These are phyloP conservation scores for Coemansia sp. DNA, from an alignment of 192 early-diverging fungal species.

Conservation along the genomic window DNA sequence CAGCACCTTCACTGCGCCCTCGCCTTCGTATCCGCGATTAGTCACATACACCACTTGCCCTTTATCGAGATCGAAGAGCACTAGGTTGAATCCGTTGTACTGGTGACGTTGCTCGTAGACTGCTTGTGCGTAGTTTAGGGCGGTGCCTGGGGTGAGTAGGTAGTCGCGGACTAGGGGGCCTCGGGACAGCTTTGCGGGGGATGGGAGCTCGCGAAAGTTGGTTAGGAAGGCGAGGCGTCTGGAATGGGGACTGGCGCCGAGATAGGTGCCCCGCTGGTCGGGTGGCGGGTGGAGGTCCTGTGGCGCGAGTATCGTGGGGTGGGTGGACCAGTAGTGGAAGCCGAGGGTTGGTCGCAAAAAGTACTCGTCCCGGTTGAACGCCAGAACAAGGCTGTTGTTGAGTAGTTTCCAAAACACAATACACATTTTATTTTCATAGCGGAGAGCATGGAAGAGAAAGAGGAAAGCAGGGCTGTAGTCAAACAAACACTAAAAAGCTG, in stretches of 20 bases:
- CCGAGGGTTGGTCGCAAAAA: constrained; percentile 33
- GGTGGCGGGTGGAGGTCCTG: constrained; percentile 26
- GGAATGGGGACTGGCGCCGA: constrained; percentile 26
- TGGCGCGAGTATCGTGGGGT: constrained; percentile 34
- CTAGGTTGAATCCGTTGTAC: constrained; percentile 50
- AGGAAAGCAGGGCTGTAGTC: too few species aligned
- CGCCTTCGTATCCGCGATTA: constrained; percentile 14
- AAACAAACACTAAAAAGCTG: too few species aligned
- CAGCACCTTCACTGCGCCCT: not conserved
- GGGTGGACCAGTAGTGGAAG: constrained; percentile 28
- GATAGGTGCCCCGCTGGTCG: constrained; percentile 33
- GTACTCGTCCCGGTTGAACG: constrained; percentile 49
- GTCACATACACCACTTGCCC: constrained; percentile 25
- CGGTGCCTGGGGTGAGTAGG: constrained; percentile 8
- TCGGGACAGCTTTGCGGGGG: constrained; percentile 32
- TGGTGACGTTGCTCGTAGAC: constrained; percentile 20
- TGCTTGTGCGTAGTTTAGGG: constrained; percentile 24
- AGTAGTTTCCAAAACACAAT: constrained; percentile 27
- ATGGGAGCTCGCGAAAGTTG: constrained; percentile 23
- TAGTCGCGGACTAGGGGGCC: constrained; percentile 44
- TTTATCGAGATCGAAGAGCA: constrained; percentile 28
- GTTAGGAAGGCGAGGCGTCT: constrained; percentile 32
- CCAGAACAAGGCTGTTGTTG: constrained; percentile 14
- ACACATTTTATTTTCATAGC: constrained; percentile 20
- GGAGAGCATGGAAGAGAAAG: not conserved